Percentiles rank a stretch among this genome's conserved stretches.
These are phyloP conservation scores for Albizia julibrissin DNA, from an alignment of 306 rosid species.

Conservation along the genomic window DNA sequence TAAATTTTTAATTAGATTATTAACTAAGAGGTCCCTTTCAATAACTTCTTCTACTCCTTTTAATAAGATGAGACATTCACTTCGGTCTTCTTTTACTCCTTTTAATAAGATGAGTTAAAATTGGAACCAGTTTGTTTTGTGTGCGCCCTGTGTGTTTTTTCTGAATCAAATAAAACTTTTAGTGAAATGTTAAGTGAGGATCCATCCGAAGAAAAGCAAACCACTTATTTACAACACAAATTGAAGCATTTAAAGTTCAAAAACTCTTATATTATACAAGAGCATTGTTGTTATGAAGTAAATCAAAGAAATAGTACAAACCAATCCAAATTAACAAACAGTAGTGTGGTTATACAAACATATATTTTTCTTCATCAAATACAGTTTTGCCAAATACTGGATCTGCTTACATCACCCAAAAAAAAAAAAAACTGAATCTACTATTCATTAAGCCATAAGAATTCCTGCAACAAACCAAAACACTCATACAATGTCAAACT, in stretches of 20 bases:
- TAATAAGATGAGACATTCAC: no score
- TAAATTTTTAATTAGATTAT: no score
- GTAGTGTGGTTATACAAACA: background rate
- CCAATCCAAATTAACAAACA: background rate
- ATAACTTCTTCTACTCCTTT: no score
- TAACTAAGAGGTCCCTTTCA: no score
- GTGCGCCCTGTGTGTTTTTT: no score
- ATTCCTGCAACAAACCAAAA: background rate
- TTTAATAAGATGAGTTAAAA: no score
- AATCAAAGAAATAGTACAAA: background rate
- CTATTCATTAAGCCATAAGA: conserved; percentile 1
- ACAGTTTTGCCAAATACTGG: background rate
- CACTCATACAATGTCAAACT: background rate
- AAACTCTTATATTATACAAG: no score
- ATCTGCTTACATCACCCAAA: background rate
- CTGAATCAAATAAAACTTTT: no score
- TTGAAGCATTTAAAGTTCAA: background rate
- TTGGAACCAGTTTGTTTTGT: no score
- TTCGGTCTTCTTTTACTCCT: no score
- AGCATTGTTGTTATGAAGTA: no score
- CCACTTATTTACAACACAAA: background rate
- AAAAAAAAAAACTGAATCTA: background rate
- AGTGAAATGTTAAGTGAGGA: background rate
- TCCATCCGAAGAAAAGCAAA: background rate
- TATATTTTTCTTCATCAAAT: background rate